These are phyloP conservation scores for Aspergillus sp. DNA, from an alignment of 2,329 filamentous ascomycete species.

Conservation along the genomic window DNA sequence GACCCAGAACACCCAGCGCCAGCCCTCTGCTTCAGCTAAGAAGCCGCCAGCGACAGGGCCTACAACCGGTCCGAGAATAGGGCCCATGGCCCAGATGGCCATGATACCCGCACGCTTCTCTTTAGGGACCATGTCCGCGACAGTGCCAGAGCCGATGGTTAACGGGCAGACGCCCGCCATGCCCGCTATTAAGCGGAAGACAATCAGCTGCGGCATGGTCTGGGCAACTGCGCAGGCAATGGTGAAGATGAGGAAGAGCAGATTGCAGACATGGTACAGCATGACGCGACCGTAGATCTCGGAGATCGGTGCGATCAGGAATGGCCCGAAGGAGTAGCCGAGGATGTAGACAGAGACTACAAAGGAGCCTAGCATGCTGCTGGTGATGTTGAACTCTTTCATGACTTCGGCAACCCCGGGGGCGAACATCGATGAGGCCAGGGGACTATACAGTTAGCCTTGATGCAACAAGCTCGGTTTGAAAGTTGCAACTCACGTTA, in stretches of 20 bases:
- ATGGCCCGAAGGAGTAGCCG: constrained; percentile 58
- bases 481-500: no score
- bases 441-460: constrained; percentile 9
- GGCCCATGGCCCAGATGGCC: constrained; percentile 49
- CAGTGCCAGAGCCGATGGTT: constrained; percentile 65
- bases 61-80: constrained; percentile 42
- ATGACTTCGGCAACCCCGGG: constrained; percentile 31
- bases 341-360: constrained; percentile 61
- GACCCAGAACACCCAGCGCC: constrained; percentile 44
- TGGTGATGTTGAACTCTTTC: constrained; percentile 14
- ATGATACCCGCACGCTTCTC: constrained; percentile 61
- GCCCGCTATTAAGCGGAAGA: constrained; percentile 64
- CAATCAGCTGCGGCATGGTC: constrained; percentile 54
- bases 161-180: constrained; percentile 62
- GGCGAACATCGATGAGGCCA: constrained; percentile 34
- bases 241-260: constrained; percentile 62
- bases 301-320: constrained; percentile 58
- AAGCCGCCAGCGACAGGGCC: constrained; percentile 38
- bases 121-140: constrained; percentile 63
- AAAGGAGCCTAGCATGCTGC: constrained; percentile 19
- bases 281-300: constrained; percentile 65
- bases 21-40: constrained; percentile 33
- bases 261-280: constrained; percentile 58
- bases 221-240: constrained; percentile 65
- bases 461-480: no score